Evolutionary conservation across 2,329 filamentous ascomycete genomes (phyloP).

Genomic region (Aspergillus arachidicola): DNA sequence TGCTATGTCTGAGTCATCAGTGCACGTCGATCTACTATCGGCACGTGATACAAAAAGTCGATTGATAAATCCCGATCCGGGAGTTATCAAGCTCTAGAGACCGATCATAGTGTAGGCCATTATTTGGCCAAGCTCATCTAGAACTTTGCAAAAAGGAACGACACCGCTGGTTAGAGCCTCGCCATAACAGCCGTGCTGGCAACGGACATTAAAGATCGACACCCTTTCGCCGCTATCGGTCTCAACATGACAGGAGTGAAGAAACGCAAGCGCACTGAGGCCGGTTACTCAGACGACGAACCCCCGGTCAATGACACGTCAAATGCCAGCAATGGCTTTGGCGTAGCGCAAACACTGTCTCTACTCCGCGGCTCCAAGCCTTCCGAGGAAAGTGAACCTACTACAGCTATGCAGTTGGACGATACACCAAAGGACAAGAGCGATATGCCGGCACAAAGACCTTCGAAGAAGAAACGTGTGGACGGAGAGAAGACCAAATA

Average conservation of each 20-base stretch:
- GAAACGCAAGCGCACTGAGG: constrained; percentile 38
- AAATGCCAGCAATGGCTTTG: constrained; percentile 25
- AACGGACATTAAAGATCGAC: background rate
- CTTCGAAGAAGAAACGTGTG: constrained; percentile 35
- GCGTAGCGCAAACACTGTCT: constrained; percentile 36
- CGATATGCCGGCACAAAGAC: constrained; percentile 21
- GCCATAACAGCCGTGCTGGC: background rate
- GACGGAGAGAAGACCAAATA: constrained; percentile 53
- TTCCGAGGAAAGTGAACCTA: constrained; percentile 12
- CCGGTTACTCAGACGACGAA: constrained; percentile 26
- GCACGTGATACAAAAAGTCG: constrained; percentile 18
- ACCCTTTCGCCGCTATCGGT: background rate
- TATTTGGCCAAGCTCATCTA: background rate
- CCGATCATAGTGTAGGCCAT: background rate
- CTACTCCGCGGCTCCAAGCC: constrained; percentile 28
- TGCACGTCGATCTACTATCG: constrained; percentile 15
- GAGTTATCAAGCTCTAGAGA: background rate
- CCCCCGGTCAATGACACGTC: constrained; percentile 22
- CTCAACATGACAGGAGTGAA: constrained; percentile 26
- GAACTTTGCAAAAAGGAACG: no score
- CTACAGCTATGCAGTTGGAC: constrained; percentile 7
- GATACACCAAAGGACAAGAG: constrained; percentile 15
- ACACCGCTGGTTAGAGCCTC: background rate
- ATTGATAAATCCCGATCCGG: background rate
- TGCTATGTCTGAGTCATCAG: background rate